These are phyloP conservation scores for Dalechampia spathulata DNA, from an alignment of 441 rosid genomes.

Conservation along the genomic window DNA sequence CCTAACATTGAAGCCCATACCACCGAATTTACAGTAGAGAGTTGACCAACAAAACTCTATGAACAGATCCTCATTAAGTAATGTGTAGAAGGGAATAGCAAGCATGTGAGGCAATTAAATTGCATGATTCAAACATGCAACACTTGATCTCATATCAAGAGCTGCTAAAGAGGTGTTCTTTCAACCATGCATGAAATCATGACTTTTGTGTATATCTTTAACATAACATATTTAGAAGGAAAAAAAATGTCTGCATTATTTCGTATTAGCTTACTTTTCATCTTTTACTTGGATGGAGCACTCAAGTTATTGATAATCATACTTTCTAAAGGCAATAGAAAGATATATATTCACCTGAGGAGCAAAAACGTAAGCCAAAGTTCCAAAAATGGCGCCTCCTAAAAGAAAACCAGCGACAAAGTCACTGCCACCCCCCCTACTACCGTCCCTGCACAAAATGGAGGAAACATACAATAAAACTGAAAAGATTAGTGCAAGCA, in stretches of 20 bases:
- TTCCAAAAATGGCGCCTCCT: constrained; percentile 82
- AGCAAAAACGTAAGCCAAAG: constrained; percentile 78
- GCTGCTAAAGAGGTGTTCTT: too few relatives aligned
- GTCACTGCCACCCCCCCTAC: constrained; percentile 55
- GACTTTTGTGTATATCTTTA: not conserved
- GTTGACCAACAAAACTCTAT: not conserved
- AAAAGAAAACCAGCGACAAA: constrained; percentile 87
- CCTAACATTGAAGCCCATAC: not conserved
- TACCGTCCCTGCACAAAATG: constrained; percentile 37
- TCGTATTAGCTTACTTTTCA: not conserved
- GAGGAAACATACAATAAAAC: too few relatives aligned
- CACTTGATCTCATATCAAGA: not conserved
- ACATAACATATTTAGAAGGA: not conserved
- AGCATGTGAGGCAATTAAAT: not conserved
- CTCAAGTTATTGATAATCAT: not conserved
- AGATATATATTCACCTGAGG: constrained; percentile 61
- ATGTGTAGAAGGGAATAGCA: too few relatives aligned
- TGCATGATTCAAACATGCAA: not conserved
- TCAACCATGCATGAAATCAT: not conserved
- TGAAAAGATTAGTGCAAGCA: too few relatives aligned
- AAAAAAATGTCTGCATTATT: too few relatives aligned
- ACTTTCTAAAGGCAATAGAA: not conserved
- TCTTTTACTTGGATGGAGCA: not conserved
- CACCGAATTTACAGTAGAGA: not conserved
- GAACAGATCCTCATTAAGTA: too few relatives aligned